Conservation (phyloP, 2,329 filamentous ascomycete genomes). For the Hypoxylon rubiginosum region DNA sequence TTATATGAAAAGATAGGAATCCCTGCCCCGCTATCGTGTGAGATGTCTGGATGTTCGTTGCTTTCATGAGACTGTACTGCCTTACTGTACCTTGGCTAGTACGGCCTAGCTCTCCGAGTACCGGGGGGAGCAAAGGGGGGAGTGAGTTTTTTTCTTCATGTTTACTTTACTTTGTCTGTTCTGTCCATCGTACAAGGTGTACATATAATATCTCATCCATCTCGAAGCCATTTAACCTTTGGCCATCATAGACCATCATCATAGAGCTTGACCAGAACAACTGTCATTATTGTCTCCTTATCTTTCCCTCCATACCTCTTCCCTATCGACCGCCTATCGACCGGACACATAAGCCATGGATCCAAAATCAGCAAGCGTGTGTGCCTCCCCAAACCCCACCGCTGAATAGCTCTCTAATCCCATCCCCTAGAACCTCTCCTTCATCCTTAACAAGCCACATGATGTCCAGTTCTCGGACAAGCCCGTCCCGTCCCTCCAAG, state of each 20-base stretch:
- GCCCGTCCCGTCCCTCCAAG: conserved; percentile 76
- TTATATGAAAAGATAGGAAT: conserved; percentile 26
- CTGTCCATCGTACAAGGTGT: conserved; percentile 9
- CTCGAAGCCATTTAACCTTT: conserved; percentile 15
- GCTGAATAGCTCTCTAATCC: conserved; percentile 15
- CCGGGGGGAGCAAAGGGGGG: conserved; percentile 19
- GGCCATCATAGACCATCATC: conserved; percentile 6
- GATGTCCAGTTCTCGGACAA: conserved; percentile 82
- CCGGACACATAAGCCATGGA: conserved; percentile 39
- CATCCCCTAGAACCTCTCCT: conserved; percentile 79
- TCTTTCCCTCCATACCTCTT: conserved; percentile 1
- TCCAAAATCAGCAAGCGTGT: conserved; percentile 47
- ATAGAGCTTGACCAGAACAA: conserved; percentile 1
- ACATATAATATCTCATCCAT: conserved; percentile 24
- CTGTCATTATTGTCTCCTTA: not conserved
- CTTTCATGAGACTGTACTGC: conserved; percentile 33
- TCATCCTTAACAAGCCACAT: conserved; percentile 82
- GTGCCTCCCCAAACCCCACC: conserved; percentile 24
- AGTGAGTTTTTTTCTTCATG: conserved; percentile 28
- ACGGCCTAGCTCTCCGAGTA: conserved; percentile 36
- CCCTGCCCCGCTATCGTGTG: conserved; percentile 33
- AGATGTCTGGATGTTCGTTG: conserved; percentile 26
- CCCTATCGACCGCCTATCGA: too few species aligned
- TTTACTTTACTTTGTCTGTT: conserved; percentile 21
- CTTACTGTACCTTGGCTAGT: conserved; percentile 23